Evolutionary conservation across 306 rosid species (phyloP).

Genomic region (Oxytropis ochrocephala): DNA sequence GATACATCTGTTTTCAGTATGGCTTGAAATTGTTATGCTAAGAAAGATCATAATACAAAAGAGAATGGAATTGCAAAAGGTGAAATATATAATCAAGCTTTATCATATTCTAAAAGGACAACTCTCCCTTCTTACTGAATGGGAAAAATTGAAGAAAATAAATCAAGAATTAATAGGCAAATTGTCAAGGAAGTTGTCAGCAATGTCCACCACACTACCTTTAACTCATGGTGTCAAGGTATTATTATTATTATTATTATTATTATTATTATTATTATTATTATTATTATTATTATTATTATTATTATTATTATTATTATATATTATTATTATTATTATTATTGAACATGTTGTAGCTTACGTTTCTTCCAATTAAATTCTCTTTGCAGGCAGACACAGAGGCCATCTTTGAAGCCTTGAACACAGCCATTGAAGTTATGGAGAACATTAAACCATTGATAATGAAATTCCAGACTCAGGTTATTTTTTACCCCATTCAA

Average conservation of each 20-base stretch:
- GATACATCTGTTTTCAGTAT: slow-evolving; percentile 49
- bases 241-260: no score
- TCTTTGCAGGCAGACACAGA: slow-evolving; percentile 36
- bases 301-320: no score
- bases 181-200: slow-evolving; percentile 43
- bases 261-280: no score
- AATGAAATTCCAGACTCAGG: slow-evolving; percentile 40
- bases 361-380: not conserved
- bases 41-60: slow-evolving; percentile 44
- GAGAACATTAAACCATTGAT: slow-evolving; percentile 31
- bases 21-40: slow-evolving; percentile 37
- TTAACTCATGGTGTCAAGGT: slow-evolving; percentile 48
- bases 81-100: slow-evolving; percentile 40
- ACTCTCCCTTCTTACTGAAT: slow-evolving; percentile 38
- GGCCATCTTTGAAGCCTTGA: slow-evolving; percentile 43
- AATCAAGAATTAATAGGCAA: slow-evolving; percentile 51
- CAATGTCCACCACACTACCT: slow-evolving; percentile 44
- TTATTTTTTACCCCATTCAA: not conserved
- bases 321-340: no score
- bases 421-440: slow-evolving; percentile 39
- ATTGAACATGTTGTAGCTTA: not conserved
- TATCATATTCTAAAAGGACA: slow-evolving; percentile 48
- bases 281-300: no score
- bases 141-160: slow-evolving; percentile 56
- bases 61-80: slow-evolving; percentile 37